A percentile compares a stretch with the other conserved stretches of the same genome.
phyloP scores from a whole-genome alignment of 1,139 yeast species.

The Suhomyces yuchorum region DNA sequence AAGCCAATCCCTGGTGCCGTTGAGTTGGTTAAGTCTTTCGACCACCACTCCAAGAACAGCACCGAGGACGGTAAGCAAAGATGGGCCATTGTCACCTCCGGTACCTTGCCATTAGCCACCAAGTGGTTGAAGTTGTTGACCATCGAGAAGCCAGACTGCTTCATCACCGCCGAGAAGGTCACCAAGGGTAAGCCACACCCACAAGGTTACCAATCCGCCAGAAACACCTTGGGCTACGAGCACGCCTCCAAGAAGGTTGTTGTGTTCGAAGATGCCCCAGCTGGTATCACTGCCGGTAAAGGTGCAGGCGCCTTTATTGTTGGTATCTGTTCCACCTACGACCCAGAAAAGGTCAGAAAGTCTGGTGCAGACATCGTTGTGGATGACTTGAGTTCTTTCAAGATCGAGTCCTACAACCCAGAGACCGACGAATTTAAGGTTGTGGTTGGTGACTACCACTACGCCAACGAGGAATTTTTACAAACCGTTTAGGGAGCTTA shows the following conservation, averaged over 20 bases:
- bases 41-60: conserved; percentile 38
- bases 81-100: conserved; percentile 88
- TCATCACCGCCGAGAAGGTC: conserved; percentile 80
- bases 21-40: conserved; percentile 60
- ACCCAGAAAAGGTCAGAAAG: conserved; percentile 63
- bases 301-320: conserved; percentile 82
- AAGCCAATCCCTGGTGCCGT: conserved; percentile 75
- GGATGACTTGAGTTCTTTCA: conserved; percentile 59
- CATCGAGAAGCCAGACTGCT: conserved; percentile 64
- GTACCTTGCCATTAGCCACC: conserved; percentile 73
- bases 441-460: conserved; percentile 45
- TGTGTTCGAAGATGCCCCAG: conserved; percentile 88
- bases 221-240: conserved; percentile 58
- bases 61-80: conserved; percentile 50
- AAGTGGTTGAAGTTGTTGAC: conserved; percentile 75
- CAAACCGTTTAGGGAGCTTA: conserved; percentile 24
- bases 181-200: conserved; percentile 83
- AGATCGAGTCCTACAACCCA: conserved; percentile 45
- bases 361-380: conserved; percentile 84
- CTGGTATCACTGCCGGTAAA: conserved; percentile 83
- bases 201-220: conserved; percentile 71
- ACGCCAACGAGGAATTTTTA: conserved; percentile 49
- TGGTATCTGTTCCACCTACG: conserved; percentile 82
- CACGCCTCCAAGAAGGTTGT: conserved; percentile 51
- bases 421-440: conserved; percentile 52